Percentiles rank a stretch among this genome's conserved stretches.
These are phyloP conservation scores for Spathaspora boniae DNA, from an alignment of 805 yeast species.

Conservation along the genomic window DNA sequence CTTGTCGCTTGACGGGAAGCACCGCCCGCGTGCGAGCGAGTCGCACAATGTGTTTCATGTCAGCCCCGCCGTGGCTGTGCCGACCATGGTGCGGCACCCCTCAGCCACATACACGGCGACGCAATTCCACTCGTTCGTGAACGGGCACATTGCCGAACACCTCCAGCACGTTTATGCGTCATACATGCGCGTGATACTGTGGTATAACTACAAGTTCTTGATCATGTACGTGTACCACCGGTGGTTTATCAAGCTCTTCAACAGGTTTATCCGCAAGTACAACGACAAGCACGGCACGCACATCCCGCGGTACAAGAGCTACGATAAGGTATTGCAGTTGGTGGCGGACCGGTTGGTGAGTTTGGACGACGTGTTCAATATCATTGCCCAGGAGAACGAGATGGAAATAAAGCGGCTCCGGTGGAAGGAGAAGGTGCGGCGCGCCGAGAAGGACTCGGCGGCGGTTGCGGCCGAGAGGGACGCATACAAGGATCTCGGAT, in stretches of 20 bases:
- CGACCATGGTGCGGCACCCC: constrained; percentile 7
- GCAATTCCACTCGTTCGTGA: constrained; percentile 10
- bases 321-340: constrained; percentile 22
- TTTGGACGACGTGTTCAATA: constrained; percentile 18
- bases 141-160: constrained; percentile 17
- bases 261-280: constrained; percentile 28
- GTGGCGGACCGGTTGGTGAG: constrained; percentile 18
- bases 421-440: constrained; percentile 1
- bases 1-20: constrained; percentile 17
- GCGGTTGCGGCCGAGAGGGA: constrained; percentile 6
- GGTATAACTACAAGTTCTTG: constrained; percentile 24
- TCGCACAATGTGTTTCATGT: neutral
- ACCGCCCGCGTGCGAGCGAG: neutral
- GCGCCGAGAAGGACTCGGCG: neutral
- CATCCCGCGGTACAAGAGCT: constrained; percentile 18
- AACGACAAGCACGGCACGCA: constrained; percentile 16
- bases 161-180: constrained; percentile 17
- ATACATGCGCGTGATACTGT: constrained; percentile 19
- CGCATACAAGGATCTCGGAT: constrained; percentile 21
- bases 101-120: constrained; percentile 1
- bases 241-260: constrained; percentile 37
- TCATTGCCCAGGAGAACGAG: constrained; percentile 26
- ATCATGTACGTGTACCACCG: constrained; percentile 26
- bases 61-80: constrained; percentile 3
- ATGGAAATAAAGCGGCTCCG: constrained; percentile 16